Base-by-base conservation (phyloP, 768 basidiomycete species). In the Boletus edulis region DNA sequence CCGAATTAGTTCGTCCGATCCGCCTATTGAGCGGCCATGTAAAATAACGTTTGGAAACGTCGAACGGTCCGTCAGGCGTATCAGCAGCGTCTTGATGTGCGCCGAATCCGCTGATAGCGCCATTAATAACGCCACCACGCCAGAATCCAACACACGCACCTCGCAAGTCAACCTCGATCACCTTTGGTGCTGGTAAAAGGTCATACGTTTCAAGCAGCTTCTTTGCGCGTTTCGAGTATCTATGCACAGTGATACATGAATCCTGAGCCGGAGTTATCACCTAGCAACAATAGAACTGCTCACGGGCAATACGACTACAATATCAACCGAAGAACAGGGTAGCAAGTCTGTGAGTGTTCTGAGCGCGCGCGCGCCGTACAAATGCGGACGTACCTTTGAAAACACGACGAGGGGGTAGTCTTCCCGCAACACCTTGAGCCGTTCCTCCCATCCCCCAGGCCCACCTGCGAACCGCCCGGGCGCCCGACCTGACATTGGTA, bases 31-130 rank as follows among this genome's bases (percentile, higher is more conserved):
- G 45, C 72, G 75, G 10, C 89, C 89, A 18, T 76, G 75, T 13
- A 92, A 62, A 27, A 93, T 60, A 51, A 89, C 73, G 58, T 93
- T 93, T 1, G 91, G 91, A 66, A 91, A 90, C 4, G 91, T 92
- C 8, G 77, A 68, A 14, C 78, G 86, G 3, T 73, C 70, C 3
- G 90, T 93, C 31, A 91, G 69, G 37, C 89, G 83, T 10, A 74
- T 75, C 46, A 93, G 73, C 31, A 92, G 71, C 11, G 74, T 69
- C 68, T 93, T 91, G 58, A 93, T 76, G 29, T 82, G 73, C 10
- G 75, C 72, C 1, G 77, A 73, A 62, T 92, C 90, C 56, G 79
- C 86, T 89, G 56, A 27, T 13, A 13, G 42, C 12, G 35, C 31
- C 8, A 44, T 62, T 18, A 46, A 46, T 24, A 34, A 45, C 39